Evolutionary conservation across 2,329 filamentous ascomycete species (phyloP).

Genomic region (Colletotrichum echinochloae): DNA sequence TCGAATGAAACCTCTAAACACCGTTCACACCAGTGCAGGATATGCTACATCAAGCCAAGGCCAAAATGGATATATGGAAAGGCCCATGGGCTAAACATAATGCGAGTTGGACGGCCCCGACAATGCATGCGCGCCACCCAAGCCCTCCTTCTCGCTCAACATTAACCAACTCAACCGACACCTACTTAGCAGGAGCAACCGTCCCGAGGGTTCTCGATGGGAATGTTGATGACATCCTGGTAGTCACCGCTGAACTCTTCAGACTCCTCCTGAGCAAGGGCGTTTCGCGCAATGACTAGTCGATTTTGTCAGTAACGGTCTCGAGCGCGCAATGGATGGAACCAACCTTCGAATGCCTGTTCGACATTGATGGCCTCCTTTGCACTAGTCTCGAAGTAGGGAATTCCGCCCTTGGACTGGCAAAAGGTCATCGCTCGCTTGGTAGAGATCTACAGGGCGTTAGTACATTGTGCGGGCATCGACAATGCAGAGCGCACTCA

Average conservation of each 20-base stretch:
- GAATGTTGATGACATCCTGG: conserved; percentile 97
- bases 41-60: conserved; percentile 43
- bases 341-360: conserved; percentile 76
- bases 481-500: conserved; percentile 52
- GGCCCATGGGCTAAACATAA: conserved; percentile 37
- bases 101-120: conserved; percentile 25
- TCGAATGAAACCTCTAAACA: conserved; percentile 40
- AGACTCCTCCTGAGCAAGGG: conserved; percentile 94
- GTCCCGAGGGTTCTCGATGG: conserved; percentile 92
- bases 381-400: conserved; percentile 98
- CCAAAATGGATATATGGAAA: conserved; percentile 37
- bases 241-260: conserved; percentile 98
- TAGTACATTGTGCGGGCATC: not conserved
- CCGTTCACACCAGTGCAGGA: conserved; percentile 40
- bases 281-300: conserved; percentile 93
- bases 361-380: conserved; percentile 99
- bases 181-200: conserved; percentile 72
- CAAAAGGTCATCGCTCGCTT: conserved; percentile 98
- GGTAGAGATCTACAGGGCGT: conserved; percentile 77
- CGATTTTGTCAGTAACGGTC: conserved; percentile 37
- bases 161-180: conserved; percentile 23
- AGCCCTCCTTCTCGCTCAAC: conserved; percentile 15
- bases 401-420: conserved; percentile 96
- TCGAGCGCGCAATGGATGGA: not conserved
- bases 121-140: conserved; percentile 25